Percentiles rank a stretch among this genome's conserved stretches.
Evolutionary conservation across 2,329 filamentous ascomycete genomes (phyloP).

Genomic region (Fusarium pininemorale): DNA sequence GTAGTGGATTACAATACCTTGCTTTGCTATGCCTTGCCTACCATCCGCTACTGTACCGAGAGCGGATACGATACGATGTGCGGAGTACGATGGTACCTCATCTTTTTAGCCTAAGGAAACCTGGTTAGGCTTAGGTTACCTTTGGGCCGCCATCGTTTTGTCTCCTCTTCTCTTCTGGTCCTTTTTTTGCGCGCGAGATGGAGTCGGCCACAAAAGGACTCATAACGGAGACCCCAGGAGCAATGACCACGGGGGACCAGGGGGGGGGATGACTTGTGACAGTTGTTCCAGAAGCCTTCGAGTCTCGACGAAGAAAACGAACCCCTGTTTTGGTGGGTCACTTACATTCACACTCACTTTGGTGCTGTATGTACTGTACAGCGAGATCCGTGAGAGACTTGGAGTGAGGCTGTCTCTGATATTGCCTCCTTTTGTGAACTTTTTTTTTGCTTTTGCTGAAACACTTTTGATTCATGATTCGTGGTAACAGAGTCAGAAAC

Average conservation of each 20-base stretch:
- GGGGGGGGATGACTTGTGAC: slow-evolving; percentile 16
- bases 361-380: not conserved
- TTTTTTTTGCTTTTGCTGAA: slow-evolving; percentile 3
- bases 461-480: not conserved
- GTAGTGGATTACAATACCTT: slow-evolving; percentile 13
- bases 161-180: not conserved
- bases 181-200: not conserved
- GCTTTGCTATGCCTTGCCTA: not conserved
- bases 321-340: slow-evolving; percentile 8
- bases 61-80: slow-evolving; percentile 24
- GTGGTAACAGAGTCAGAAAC: not conserved
- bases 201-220: slow-evolving; percentile 21
- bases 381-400: slow-evolving; percentile 6
- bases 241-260: slow-evolving; percentile 9
- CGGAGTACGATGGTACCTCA: not conserved
- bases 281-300: slow-evolving; percentile 37
- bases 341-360: not conserved
- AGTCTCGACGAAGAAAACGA: slow-evolving; percentile 6
- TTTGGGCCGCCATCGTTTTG: slow-evolving; percentile 6
- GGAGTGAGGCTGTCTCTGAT: not conserved
- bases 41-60: slow-evolving; percentile 18
- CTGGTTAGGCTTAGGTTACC: not conserved
- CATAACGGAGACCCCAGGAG: slow-evolving; percentile 9
- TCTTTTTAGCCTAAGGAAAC: slow-evolving; percentile 14
- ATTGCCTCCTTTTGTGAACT: not conserved